Base-by-base conservation (phyloP, 192 early-diverging fungal species). In the Podila horticola region DNA sequence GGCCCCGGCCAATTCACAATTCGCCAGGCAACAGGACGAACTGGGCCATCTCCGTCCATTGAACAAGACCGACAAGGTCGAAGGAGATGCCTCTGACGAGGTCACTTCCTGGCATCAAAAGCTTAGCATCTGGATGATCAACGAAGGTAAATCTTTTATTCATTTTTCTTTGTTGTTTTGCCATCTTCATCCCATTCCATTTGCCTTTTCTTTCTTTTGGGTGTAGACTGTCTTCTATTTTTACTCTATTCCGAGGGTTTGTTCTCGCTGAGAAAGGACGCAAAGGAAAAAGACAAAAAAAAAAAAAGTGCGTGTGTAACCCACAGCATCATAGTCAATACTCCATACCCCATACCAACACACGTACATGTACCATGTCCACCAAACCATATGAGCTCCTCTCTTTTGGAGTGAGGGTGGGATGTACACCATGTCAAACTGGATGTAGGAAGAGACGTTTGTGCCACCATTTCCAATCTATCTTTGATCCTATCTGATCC, bases 121-220 rank as follows among this genome's bases (percentile, higher is more conserved):
- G 64, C 67, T 85, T 33, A 82, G 74, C 75, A 76, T 82, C 41
- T 85, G 84, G 84, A 85, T 85, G 84, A 83, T 85, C 57, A 85
- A 85, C 45, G 84, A 85, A 79, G 84, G 84, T 85, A 79, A 73
- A 17, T 15, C 28, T 62, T 1, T n/a, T 10, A 17, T 2, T 62
- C 3, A 12, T 49, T 26, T 58, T n/a, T 13, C 11, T 20, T 26
- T 20, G 38, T 28, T 63, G 5, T 49, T 52, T 12, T 63, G 19
- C 24, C 45, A 6, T 36, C n/a, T n/a, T n/a, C 41, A 45, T 45
- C 15, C 41, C 41, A 20, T 15, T 36, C 17, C 58, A 34, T 68
- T 3, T 28, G 28, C 24, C 34, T 26, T n/a, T n/a, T 24, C 3
- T 17, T 30, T 28, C 1, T n/a, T 28, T 8, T 48, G 26, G 41